These are phyloP conservation scores for Rhododendron simsii DNA, from an alignment of 148 eudicot species.

Conservation along the genomic window DNA sequence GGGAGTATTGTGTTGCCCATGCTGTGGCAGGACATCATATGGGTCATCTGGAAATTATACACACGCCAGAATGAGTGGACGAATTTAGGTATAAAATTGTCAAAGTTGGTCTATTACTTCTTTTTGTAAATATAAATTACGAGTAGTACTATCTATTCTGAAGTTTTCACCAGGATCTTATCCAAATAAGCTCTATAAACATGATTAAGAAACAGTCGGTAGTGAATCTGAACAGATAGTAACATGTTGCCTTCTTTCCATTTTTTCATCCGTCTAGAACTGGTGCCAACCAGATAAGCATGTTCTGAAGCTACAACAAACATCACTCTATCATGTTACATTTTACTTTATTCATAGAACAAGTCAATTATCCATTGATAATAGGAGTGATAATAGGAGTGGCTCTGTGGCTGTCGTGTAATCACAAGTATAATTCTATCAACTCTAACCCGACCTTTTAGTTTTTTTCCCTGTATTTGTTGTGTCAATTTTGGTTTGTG, in stretches of 20 bases:
- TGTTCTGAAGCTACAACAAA: not conserved
- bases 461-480: not conserved
- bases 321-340: not conserved
- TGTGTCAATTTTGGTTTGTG: not conserved
- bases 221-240: not conserved
- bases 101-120: not conserved
- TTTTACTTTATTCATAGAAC: not conserved
- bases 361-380: not conserved
- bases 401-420: not conserved
- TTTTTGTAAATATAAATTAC: not conserved
- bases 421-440: not conserved
- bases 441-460: not conserved
- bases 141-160: not conserved
- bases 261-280: not conserved
- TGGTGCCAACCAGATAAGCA: conserved; percentile 1
- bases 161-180: not conserved
- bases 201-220: not conserved
- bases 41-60: conserved; percentile 48
- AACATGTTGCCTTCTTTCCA: not conserved
- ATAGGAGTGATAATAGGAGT: not conserved
- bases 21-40: conserved; percentile 53
- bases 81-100: not conserved
- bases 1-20: conserved; percentile 75
- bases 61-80: conserved; percentile 8
- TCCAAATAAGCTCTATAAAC: not conserved